Conservation (phyloP, 2,329 filamentous ascomycete genomes). For the Teratosphaeriaceae sp. region DNA sequence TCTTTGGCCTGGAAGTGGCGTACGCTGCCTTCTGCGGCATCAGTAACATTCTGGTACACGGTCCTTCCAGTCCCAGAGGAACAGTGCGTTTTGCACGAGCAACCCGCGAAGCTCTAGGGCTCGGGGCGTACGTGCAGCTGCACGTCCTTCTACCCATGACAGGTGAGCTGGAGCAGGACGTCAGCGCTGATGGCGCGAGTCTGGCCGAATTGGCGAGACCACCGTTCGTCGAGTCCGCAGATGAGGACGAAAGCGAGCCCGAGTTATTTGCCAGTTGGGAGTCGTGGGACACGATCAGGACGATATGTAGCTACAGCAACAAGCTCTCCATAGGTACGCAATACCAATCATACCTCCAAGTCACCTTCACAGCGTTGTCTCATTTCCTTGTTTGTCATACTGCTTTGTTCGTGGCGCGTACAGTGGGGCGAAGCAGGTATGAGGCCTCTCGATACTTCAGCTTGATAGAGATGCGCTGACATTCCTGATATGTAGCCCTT, state of each 20-base stretch:
- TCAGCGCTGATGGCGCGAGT: slow-evolving; percentile 45
- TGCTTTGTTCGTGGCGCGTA: no score
- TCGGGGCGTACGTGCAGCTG: slow-evolving; percentile 70
- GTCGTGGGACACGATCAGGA: slow-evolving; percentile 83
- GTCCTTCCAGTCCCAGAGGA: slow-evolving; percentile 50
- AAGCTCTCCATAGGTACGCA: slow-evolving; percentile 72
- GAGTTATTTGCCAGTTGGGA: slow-evolving; percentile 78
- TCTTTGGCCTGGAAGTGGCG: slow-evolving; percentile 82
- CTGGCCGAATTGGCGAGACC: slow-evolving; percentile 44
- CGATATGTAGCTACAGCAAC: slow-evolving; percentile 75
- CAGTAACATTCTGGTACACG: slow-evolving; percentile 72
- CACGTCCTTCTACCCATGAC: slow-evolving; percentile 81
- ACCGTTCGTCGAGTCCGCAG: slow-evolving; percentile 23
- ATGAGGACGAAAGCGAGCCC: slow-evolving; percentile 15
- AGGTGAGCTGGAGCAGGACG: slow-evolving; percentile 57
- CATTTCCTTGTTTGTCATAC: no score
- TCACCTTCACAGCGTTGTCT: no score
- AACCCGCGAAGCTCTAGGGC: slow-evolving; percentile 68
- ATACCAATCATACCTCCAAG: no score
- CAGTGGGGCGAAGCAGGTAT: background rate
- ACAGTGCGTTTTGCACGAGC: slow-evolving; percentile 74
- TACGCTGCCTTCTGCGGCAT: slow-evolving; percentile 95
- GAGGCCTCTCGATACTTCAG: background rate
- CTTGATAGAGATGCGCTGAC: background rate
- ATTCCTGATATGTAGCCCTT: slow-evolving; percentile 44